Base-by-base conservation (phyloP, 2,329 filamentous ascomycete species). In the Cryphonectria radicalis region DNA sequence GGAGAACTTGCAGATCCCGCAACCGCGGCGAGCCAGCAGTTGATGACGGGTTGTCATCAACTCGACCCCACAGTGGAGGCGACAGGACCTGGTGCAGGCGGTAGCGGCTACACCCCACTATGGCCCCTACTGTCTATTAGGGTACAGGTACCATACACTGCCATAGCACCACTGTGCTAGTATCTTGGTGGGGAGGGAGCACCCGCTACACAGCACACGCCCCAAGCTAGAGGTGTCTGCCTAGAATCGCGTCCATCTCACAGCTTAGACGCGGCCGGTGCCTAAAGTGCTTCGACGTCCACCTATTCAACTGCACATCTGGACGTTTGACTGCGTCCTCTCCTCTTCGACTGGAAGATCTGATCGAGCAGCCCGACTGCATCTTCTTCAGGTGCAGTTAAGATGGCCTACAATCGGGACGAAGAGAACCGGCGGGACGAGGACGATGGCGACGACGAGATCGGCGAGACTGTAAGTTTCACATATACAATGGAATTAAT, bases 401-500 rank as follows among this genome's bases (percentile, higher is more conserved):
- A 19, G n/a, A 82, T 82, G 81, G 76, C 79, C 28, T 71, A 66
- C 57, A 82, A 85, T 59, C 76, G 74, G 5, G 76, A 79, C 17
- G 84, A 87, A 63, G 85, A 88, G 32, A 85, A 84, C 77, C 83
- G 80, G 78, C 82, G 78, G 63, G 84, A 85, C 5, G 85, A 89
- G 6, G 92, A 94, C 25, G 92, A 93, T 13, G 92, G 89, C 66
- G 89, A 91, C 63, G 90, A 92, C 72, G 88, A 89, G 74, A 64
- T 81, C 19, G 79, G 80, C 70, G 80, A 82, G 70, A 74, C 68
- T 60, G 80, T 76, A 70, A 60, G 74, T 68, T 32, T 53, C 66
- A 60, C 42, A 19, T 46, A 13, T 35, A 10, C 22, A 14, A 37
- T 35, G 25, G 19, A 17, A 37, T 19, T 7, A 11, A 28, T 46